Base-by-base conservation (phyloP, 2,329 filamentous ascomycete genomes). In the Trichoderma citrinoviride region DNA sequence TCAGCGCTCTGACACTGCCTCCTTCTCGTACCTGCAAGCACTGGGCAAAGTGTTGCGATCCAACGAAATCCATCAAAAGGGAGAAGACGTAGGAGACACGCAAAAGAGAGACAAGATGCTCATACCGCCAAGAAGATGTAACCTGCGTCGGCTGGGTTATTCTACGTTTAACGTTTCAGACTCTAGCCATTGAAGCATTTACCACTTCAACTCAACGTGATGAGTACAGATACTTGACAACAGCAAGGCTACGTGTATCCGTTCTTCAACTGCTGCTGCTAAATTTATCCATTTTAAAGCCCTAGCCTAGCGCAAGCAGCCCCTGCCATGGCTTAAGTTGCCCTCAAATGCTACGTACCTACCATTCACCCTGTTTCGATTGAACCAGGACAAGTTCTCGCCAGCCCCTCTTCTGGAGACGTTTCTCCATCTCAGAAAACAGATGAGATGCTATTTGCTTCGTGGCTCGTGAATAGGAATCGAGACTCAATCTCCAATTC, bases 221-320 rank as follows among this genome's bases (percentile, higher is more conserved):
- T 60, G 29, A 33, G 29, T 33, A 33, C 29, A 33, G 29, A 33
- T 33, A 33, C 29, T 33, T 33, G 29, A 33, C 7, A 8, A 33
- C 29, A 33, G 29, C 7, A 33, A 37, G 33, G 3, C 33, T 5
- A n/a, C n/a, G n/a, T n/a, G n/a, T n/a, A 37, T 12, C 10, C 5
- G 2, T 41, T 50, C 19, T 25, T 33, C 57, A 43, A 61, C 19
- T 61, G 57, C 58, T 61, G 57, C 58, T 61, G 47, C 37, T 61
- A 61, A 61, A 53, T 53, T 61, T 61, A 44, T 43, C 23, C 19
- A 37, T 41, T 61, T 61, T 53, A 61, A 12, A 61, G 58, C 58
- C 58, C 58, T 61, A 61, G 58, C 58, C 58, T 61, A 61, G 58
- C 58, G 58, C 47, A 29, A 43, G 23, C 17, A 21, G 29, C 58